These are phyloP conservation scores for Agapanthus africanus DNA, from an alignment of 106 monocot genomes.

Conservation along the genomic window DNA sequence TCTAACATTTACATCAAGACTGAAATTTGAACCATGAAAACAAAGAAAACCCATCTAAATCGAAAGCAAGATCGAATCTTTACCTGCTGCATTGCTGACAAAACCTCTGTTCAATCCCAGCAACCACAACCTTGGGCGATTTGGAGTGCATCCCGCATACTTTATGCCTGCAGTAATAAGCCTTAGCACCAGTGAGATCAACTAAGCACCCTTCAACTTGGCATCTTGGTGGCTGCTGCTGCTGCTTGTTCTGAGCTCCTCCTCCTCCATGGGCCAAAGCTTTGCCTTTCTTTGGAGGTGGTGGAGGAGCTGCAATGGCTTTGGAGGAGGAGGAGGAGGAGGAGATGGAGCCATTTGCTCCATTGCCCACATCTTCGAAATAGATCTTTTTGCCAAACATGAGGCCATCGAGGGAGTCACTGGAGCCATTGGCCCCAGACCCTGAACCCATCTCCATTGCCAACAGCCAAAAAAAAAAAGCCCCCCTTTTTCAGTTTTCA, in stretches of 20 bases:
- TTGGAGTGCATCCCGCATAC: conserved; percentile 61
- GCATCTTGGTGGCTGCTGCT: conserved; percentile 40
- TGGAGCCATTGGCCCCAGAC: conserved; percentile 14
- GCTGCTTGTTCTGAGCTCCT: conserved; percentile 1
- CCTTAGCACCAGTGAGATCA: conserved; percentile 50
- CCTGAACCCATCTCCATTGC: conserved; percentile 38
- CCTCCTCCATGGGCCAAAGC: neutral
- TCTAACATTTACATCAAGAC: no score
- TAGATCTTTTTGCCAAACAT: conserved; percentile 78
- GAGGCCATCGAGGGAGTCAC: conserved; percentile 51
- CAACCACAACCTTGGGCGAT: conserved; percentile 47
- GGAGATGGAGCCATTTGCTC: conserved; percentile 3
- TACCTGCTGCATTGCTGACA: conserved; percentile 69
- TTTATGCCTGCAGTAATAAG: conserved; percentile 67
- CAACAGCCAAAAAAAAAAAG: no score
- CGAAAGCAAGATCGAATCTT: conserved; percentile 1
- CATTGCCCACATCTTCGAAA: conserved; percentile 83
- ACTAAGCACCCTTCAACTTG: conserved; percentile 66
- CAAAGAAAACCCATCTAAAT: neutral
- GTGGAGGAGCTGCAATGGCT: neutral
- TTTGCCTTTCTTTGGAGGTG: conserved; percentile 39
- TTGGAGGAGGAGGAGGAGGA: neutral
- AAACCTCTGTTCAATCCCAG: conserved; percentile 64
- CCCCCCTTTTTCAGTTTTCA: conserved; percentile 6
- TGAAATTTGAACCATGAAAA: no score